Percentiles rank a stretch among this genome's conserved stretches.
These are phyloP conservation scores for Trichosporon faecale DNA, from an alignment of 1,284 basidiomycete species.

Conservation along the genomic window DNA sequence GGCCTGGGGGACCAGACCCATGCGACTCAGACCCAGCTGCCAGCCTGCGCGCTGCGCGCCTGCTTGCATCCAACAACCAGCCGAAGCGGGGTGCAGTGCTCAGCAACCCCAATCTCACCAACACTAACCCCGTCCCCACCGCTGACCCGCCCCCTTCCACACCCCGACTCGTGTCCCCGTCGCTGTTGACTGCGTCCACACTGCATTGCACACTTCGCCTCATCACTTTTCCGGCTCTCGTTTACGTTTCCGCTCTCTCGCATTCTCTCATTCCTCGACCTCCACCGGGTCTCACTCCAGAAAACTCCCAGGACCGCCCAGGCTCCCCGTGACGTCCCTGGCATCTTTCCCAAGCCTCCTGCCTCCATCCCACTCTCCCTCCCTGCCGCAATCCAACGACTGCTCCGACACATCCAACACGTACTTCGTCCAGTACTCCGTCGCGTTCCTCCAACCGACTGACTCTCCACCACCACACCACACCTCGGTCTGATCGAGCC, in stretches of 20 bases:
- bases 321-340: constrained; percentile 9
- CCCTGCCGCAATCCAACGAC: background rate
- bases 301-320: constrained; percentile 6
- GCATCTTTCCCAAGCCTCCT: constrained; percentile 9
- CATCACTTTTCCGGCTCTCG: background rate
- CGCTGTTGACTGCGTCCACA: background rate
- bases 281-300: background rate
- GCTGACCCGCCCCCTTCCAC: background rate
- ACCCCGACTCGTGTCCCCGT: background rate
- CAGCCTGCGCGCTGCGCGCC: background rate
- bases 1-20: background rate
- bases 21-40: background rate
- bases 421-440: background rate
- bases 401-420: constrained; percentile 4
- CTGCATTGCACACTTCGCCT: background rate
- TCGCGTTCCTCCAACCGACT: background rate
- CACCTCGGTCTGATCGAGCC: background rate
- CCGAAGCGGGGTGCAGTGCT: background rate
- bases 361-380: background rate
- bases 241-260: background rate
- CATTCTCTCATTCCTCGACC: constrained; percentile 7
- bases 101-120: background rate
- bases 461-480: background rate
- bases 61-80: background rate
- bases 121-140: background rate